A percentile compares a stretch with the other conserved stretches of the same genome.
Conservation (phyloP, 2,329 filamentous ascomycete species). For the Venturia pyrina region DNA sequence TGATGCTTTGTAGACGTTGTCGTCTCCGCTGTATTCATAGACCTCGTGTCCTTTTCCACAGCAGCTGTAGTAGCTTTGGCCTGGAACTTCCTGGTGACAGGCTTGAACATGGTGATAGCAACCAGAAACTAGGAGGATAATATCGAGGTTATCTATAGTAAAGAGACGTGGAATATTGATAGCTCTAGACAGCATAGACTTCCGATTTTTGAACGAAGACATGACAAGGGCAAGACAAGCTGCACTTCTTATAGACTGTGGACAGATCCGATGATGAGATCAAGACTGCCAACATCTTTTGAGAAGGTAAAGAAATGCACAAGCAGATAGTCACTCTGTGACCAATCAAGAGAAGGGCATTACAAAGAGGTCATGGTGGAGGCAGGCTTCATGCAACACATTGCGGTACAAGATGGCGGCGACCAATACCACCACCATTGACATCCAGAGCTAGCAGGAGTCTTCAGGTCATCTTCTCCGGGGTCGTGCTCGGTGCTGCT, state of each 20-base stretch:
- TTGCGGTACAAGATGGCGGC: not conserved
- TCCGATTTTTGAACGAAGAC: not conserved
- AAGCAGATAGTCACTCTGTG: not conserved
- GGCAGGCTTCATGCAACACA: not conserved
- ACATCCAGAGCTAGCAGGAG: not conserved
- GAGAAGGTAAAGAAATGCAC: not conserved
- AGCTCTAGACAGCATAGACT: not conserved
- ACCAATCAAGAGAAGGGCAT: not conserved
- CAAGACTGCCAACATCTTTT: not conserved
- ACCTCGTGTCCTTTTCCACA: not conserved
- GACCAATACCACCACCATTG: not conserved
- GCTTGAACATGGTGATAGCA: not conserved
- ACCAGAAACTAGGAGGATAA: too few species aligned
- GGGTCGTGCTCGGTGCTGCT: not conserved
- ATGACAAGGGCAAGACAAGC: not conserved
- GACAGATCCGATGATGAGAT: not conserved
- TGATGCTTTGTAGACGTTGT: not conserved
- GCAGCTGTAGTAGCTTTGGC: not conserved
- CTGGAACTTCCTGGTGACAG: not conserved
- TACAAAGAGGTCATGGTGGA: not conserved
- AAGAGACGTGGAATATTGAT: not conserved
- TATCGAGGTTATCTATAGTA: not conserved
- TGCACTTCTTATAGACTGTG: not conserved
- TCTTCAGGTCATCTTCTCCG: not conserved
- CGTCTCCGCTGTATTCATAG: not conserved